Evolutionary conservation across 306 rosid genomes (phyloP).

Genomic region (Echinosophora koreensis): DNA sequence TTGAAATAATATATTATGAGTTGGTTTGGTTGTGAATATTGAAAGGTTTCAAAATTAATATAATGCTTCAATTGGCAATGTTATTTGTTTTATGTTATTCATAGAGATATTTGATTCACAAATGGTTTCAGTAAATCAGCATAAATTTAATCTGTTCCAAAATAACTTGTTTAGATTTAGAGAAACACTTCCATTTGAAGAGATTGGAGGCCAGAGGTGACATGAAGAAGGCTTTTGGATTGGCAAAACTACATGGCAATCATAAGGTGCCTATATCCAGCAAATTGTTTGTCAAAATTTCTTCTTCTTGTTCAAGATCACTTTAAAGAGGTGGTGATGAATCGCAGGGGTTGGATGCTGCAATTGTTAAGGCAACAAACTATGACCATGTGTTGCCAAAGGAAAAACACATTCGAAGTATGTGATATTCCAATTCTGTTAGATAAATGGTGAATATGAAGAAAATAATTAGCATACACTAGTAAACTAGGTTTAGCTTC

Average conservation of each 20-base stretch:
- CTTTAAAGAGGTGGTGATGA: conserved; percentile 18
- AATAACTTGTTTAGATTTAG: conserved; percentile 2
- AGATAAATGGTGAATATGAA: conserved; percentile 5
- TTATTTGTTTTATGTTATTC: not conserved
- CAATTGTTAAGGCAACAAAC: conserved; percentile 82
- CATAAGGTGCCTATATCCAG: conserved; percentile 62
- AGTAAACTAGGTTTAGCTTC: not conserved
- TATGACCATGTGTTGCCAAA: conserved; percentile 73
- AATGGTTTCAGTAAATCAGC: not conserved
- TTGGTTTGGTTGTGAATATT: not conserved
- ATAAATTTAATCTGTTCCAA: conserved; percentile 1
- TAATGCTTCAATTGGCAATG: not conserved
- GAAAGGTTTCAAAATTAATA: not conserved
- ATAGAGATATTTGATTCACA: not conserved
- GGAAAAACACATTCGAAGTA: conserved; percentile 85
- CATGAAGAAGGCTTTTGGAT: conserved; percentile 71
- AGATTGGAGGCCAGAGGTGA: conserved; percentile 61
- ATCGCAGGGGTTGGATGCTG: conserved; percentile 76
- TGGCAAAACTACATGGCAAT: conserved; percentile 69
- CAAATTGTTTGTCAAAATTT: conserved; percentile 29
- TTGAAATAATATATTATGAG: conserved; percentile 8
- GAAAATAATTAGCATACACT: conserved; percentile 1
- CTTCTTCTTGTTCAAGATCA: not conserved
- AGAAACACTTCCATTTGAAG: conserved; percentile 24
- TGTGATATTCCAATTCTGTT: conserved; percentile 19